Evolutionary conservation across 2,329 filamentous ascomycete genomes (phyloP), one percentile per base, ranked within the genome.

Genomic region (Penicillium sp.): DNA sequence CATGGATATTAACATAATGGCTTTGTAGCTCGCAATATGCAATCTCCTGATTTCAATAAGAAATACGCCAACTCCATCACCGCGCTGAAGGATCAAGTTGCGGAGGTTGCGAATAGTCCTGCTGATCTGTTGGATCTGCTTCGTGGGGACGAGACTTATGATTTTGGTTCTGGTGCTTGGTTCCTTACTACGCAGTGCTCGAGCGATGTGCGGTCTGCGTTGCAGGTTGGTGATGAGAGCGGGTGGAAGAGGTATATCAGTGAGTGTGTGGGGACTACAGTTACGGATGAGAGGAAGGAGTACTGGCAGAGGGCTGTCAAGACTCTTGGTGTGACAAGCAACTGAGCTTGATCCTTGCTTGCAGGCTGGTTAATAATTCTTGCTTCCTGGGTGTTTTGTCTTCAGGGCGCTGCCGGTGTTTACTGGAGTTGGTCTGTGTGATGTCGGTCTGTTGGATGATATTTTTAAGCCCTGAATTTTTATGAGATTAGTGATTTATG

Each of bases 81-180:
- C 0, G 79, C 70, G 1, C 61, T 87, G 2, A 68, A 71, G 3
- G 65, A 71, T 1, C 58, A 76, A 21, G 33, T 75, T 5, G 47
- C 67, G 2, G 56, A 61, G 55, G 70, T 75, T 61, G 63, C 66
- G 31, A 76, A 75, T 22, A 71, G 78, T 48, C 71, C 76, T 0
- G 78, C 75, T 14, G 74, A 63, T 1, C 65, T 87, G 1, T 72
- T 86, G 3, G 79, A 74, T 22, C 68, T 87, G 47, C 77, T 88
- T 19, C 75, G 81, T 39, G 67, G 68, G 0, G 62, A 74, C 5
- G 78, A 81, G 50, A 71, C 78, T 22, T 81, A 81, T 57, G 79
- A 81, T 51, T 88, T 87, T 67, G 85, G 77, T 0, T 82, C 78
- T 14, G 86, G 81, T 2, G 82, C 84, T 8, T 89, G 87, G 87